A percentile compares a stretch with the other conserved stretches of the same genome.
These are phyloP conservation scores for Citrus trifoliata DNA, from an alignment of 345 rosid species.

Conservation along the genomic window DNA sequence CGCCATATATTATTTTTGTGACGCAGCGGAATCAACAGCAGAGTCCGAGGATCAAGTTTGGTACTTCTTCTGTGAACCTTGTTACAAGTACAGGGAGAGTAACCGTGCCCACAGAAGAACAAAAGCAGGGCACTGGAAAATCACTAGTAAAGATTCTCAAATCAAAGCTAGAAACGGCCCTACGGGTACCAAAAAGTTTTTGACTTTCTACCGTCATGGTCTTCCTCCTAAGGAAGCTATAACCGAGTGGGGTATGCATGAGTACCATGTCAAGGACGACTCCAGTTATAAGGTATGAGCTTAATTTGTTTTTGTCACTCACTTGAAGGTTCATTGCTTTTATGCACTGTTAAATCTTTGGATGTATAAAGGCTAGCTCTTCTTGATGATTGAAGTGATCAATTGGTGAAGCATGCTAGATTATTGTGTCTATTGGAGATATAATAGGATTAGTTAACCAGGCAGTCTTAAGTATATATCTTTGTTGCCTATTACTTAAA, in stretches of 20 bases:
- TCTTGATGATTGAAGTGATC: neutral
- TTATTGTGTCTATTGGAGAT: neutral
- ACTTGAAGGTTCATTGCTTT: too few relatives aligned
- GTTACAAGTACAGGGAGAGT: constrained; percentile 7
- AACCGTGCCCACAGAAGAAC: constrained; percentile 24
- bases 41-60: constrained; percentile 22
- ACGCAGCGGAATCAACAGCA: neutral
- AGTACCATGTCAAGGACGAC: neutral
- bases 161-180: constrained; percentile 3
- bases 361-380: too few relatives aligned
- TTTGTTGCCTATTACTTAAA: too few relatives aligned
- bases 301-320: too few relatives aligned
- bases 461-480: too few relatives aligned
- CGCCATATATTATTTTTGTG: neutral
- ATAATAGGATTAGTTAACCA: neutral
- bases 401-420: neutral
- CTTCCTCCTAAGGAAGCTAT: neutral
- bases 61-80: constrained; percentile 28
- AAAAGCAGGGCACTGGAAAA: constrained; percentile 37
- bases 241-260: neutral
- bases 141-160: constrained; percentile 23
- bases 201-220: neutral
- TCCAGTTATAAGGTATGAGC: neutral
- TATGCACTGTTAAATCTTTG: too few relatives aligned
- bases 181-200: neutral